A percentile compares a stretch with the other conserved stretches of the same genome.
These are phyloP conservation scores for Rhamnella rubrinervis DNA, from an alignment of 331 rosid genomes.

Conservation along the genomic window DNA sequence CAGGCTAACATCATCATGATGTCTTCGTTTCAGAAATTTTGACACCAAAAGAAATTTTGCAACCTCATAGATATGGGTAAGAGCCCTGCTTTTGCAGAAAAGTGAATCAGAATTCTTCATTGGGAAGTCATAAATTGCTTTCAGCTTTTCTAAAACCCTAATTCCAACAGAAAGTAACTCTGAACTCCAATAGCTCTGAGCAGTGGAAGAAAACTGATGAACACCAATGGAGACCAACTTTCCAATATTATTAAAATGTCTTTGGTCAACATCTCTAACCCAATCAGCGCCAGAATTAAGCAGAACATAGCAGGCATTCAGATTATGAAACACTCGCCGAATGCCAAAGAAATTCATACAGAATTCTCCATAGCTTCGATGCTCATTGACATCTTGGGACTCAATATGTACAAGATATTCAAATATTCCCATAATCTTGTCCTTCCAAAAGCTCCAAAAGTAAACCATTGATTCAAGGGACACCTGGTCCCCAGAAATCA, in stretches of 20 bases:
- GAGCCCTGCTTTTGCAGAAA: slow-evolving; percentile 28
- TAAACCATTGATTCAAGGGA: slow-evolving; percentile 51
- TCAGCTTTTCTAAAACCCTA: slow-evolving; percentile 44
- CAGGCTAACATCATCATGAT: slow-evolving; percentile 13
- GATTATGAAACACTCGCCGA: slow-evolving; percentile 21
- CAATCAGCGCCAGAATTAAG: slow-evolving; percentile 58
- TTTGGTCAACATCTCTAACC: slow-evolving; percentile 36
- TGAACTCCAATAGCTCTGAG: slow-evolving; percentile 53
- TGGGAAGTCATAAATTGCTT: slow-evolving; percentile 27
- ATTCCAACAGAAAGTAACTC: slow-evolving; percentile 48
- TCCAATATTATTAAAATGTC: slow-evolving; percentile 25
- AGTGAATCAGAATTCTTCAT: slow-evolving; percentile 8
- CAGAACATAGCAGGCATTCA: slow-evolving; percentile 31
- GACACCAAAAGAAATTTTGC: slow-evolving; percentile 43
- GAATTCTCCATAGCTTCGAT: slow-evolving; percentile 30
- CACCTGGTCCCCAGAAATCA: slow-evolving; percentile 29
- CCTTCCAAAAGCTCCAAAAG: slow-evolving; percentile 74
- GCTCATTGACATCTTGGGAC: slow-evolving; percentile 29
- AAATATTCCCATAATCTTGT: slow-evolving; percentile 29
- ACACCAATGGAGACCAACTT: slow-evolving; percentile 38
- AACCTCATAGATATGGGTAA: slow-evolving; percentile 39
- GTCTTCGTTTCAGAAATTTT: slow-evolving; percentile 15
- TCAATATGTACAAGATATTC: slow-evolving; percentile 38
- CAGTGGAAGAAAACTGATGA: slow-evolving; percentile 30
- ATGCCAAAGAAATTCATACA: slow-evolving; percentile 61